Base-by-base conservation (phyloP, 2,329 filamentous ascomycete genomes). In the Fusarium nisikadoi region DNA sequence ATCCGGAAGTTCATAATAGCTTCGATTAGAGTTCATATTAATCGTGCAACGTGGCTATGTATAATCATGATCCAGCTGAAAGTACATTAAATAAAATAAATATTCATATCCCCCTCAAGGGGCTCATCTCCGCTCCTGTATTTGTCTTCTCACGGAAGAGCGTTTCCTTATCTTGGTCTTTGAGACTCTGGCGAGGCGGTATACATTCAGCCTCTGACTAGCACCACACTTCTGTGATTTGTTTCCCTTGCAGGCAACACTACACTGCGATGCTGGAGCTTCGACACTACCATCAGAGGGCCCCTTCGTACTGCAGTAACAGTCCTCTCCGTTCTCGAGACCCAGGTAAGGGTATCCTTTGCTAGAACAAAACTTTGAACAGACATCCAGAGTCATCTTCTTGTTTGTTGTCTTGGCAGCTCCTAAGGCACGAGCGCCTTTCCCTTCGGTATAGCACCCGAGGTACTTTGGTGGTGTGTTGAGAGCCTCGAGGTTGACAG, bases 401-500 rank as follows among this genome's bases (percentile, higher is more conserved):
- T 63, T 55, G 14, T 68, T 60, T 11, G 63, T 38, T 14, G 14
- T 74, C 55, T 70, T 74, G 5, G 65, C 68, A 38, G 33, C 31
- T 5, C 31, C 57, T 10, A 75, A 59, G 2, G 73, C 71, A 5
- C n/a, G 33, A 1, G 38, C 65, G 1, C 38, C 52, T 13, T 39
- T 62, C 3, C 71, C 73, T 43, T 75, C 73, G 3, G 67, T 74
- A 33, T 75, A 75, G 47, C 73, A 75, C 2, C 71, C 73, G 3
- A 73, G 41, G 38, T 76, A 59, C 6, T 61, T 49, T 2, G 61
- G 45, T 2, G 38, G 42, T 2, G 27, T 58, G 23, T 62, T 53
- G 14, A 57, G 10, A 6, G 29, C 54, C 19, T 31, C 52, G 1
- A 50, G 43, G 4, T 27, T 70, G 9, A 46, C 43, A 8, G 43